phyloP scores from a whole-genome alignment of 495 filamentous ascomycete species.

The Hypoxylon fragiforme region DNA sequence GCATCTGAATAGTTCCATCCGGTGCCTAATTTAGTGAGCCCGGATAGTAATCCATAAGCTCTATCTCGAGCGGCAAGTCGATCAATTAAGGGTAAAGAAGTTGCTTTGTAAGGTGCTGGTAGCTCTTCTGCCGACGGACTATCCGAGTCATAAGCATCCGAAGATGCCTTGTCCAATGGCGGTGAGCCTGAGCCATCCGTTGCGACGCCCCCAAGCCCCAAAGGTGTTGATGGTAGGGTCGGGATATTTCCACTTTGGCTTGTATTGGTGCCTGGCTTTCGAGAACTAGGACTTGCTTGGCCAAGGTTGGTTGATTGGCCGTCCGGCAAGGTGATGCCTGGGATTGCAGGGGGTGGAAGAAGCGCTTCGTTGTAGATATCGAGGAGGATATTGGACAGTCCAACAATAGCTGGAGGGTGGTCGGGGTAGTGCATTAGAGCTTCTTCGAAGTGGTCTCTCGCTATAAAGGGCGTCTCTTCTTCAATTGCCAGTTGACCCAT shows the following conservation, averaged over 20 bases:
- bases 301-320: conserved; percentile 13
- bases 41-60: conserved; percentile 77
- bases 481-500: conserved; percentile 69
- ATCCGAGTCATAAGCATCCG: conserved; percentile 8
- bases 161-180: conserved; percentile 4
- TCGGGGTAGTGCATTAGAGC: conserved; percentile 74
- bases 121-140: conserved; percentile 37
- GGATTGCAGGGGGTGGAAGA: conserved; percentile 50
- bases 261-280: not conserved
- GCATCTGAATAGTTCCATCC: conserved; percentile 95
- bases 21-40: conserved; percentile 78
- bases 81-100: conserved; percentile 66
- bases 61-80: conserved; percentile 83
- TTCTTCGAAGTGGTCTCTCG: conserved; percentile 74
- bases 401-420: conserved; percentile 79
- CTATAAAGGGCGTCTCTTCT: conserved; percentile 64
- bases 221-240: conserved; percentile 41
- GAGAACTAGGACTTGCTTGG: conserved; percentile 17
- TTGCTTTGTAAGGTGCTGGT: conserved; percentile 49
- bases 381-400: conserved; percentile 79
- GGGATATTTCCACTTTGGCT: conserved; percentile 8
- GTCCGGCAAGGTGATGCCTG: conserved; percentile 29
- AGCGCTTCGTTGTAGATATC: conserved; percentile 77
- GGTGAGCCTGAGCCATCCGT: conserved; percentile 3
- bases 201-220: conserved; percentile 42